phyloP scores from a whole-genome alignment of 345 rosid species.

The Salix koriyanagi region DNA sequence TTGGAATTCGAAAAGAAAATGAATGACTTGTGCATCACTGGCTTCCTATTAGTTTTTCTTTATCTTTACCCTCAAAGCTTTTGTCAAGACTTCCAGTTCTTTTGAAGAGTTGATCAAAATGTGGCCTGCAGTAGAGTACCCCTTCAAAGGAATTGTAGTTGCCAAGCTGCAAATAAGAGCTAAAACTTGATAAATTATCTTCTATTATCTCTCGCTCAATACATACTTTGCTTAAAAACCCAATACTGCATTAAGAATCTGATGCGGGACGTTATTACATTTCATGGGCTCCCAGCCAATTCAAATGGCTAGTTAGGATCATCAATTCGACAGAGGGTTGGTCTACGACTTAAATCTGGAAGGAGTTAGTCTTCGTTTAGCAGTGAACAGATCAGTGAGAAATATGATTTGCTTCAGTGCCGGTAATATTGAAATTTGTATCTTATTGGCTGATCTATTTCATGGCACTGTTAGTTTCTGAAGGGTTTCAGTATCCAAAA shows the following conservation, averaged over 20 bases:
- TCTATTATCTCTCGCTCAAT: not conserved
- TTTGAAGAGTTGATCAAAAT: slow-evolving; percentile 91
- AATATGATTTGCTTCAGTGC: not conserved
- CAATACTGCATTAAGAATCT: not conserved
- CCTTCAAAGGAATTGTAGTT: slow-evolving; percentile 99
- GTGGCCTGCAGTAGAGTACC: slow-evolving; percentile 93
- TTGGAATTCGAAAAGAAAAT: not conserved
- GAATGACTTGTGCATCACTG: not conserved
- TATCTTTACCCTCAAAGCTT: slow-evolving; percentile 78
- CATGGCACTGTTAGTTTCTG: not conserved
- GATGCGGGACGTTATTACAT: too few species aligned
- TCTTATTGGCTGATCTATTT: not conserved
- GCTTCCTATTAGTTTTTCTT: not conserved
- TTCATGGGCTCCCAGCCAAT: too few species aligned
- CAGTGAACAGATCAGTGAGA: not conserved
- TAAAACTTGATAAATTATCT: not conserved
- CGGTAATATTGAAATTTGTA: not conserved
- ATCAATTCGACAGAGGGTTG: not conserved
- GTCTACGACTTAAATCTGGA: not conserved
- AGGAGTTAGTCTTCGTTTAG: not conserved
- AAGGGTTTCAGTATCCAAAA: not conserved
- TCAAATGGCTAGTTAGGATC: not conserved
- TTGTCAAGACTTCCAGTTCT: slow-evolving; percentile 97
- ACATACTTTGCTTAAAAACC: not conserved
- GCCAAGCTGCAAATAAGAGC: slow-evolving; percentile 59